A percentile compares a stretch with the other conserved stretches of the same genome.
Conservation (phyloP, 176 grass and related monocot genomes). For the sorghum (Sorghum bicolor) region Sorghum_bicolor_NCBIv3 NC_012877.2:6046001-6046500, state of each 20-base stretch:
- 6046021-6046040: conserved; percentile 52
- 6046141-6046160: not conserved
- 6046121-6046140: conserved; percentile 4
- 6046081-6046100: conserved; percentile 1
- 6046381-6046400: not conserved
- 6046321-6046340: not conserved
- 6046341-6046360: not conserved
- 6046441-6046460: too few species aligned
- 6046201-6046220: not conserved
- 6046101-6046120: conserved; percentile 1
- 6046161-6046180: not conserved
- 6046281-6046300: not conserved
- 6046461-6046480: not conserved
- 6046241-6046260: too few species aligned
- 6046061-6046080: conserved; percentile 23
- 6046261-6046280: not conserved
- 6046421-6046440: not conserved
- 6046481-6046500: not conserved
- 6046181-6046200: not conserved
- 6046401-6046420: not conserved
- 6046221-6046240: too few species aligned
- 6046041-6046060: conserved; percentile 56
- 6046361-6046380: not conserved
- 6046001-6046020: conserved; percentile 43
- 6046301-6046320: not conserved